Conservation (phyloP, 495 filamentous ascomycete genomes). For the Polyplosphaeria fusca region DNA sequence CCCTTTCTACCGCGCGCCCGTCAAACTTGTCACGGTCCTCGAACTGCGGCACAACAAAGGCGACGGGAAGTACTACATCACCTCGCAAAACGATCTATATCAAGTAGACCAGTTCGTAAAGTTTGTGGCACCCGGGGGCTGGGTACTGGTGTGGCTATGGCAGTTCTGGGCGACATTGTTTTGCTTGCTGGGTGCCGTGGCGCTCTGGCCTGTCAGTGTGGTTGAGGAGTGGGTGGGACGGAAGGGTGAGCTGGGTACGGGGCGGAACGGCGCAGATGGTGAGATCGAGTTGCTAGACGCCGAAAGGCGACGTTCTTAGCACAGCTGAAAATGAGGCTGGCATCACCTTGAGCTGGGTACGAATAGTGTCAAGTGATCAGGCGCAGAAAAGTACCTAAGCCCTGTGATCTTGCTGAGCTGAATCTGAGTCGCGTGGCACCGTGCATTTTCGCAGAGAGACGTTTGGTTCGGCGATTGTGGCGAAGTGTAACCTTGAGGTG, state of each 20-base stretch:
- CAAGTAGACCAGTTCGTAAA: slow-evolving; percentile 74
- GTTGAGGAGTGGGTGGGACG: slow-evolving; percentile 3
- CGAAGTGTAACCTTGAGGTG: too few species aligned
- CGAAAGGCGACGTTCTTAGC: slow-evolving; percentile 4
- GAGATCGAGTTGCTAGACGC: slow-evolving; percentile 14
- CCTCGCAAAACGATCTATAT: slow-evolving; percentile 76
- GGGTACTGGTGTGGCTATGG: slow-evolving; percentile 52
- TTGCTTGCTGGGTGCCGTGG: slow-evolving; percentile 56
- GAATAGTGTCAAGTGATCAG: too few species aligned
- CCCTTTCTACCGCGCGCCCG: slow-evolving; percentile 65
- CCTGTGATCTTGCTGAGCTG: too few species aligned
- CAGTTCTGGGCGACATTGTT: slow-evolving; percentile 61
- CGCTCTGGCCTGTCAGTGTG: slow-evolving; percentile 50
- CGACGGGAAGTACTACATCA: slow-evolving; percentile 60
- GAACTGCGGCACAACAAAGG: slow-evolving; percentile 47
- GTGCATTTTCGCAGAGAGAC: too few species aligned
- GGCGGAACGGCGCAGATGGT: neutral
- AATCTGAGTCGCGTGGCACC: too few species aligned
- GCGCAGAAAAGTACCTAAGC: too few species aligned
- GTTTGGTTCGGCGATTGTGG: too few species aligned
- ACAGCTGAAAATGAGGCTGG: too few species aligned
- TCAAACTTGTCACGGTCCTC: slow-evolving; percentile 71
- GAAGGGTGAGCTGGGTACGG: neutral
- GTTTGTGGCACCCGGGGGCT: slow-evolving; percentile 52
- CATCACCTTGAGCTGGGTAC: too few species aligned